These are phyloP conservation scores for Trichoderma lentiforme DNA, from an alignment of 2,329 filamentous ascomycete genomes.

Conservation along the genomic window DNA sequence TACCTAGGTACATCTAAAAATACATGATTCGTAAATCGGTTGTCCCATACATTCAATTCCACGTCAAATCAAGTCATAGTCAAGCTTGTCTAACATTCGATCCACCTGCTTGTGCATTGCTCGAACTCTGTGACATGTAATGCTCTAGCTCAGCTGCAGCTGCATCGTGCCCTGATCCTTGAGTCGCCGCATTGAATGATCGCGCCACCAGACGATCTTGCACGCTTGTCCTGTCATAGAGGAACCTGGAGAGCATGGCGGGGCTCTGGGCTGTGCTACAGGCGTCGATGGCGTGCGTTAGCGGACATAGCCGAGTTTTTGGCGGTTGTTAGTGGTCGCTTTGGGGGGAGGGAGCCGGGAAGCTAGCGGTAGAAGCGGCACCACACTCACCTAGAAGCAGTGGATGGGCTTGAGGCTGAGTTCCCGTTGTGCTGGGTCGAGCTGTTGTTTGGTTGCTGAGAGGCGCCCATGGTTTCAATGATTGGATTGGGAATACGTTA, in stretches of 20 bases:
- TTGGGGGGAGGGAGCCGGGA: not conserved
- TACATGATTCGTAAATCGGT: not conserved
- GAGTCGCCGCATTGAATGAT: not conserved
- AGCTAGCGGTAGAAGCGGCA: not conserved
- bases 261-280: slow-evolving; percentile 8
- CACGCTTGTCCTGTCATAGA: slow-evolving; percentile 10
- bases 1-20: not conserved
- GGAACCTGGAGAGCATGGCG: slow-evolving; percentile 5
- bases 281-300: not conserved
- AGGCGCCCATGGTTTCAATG: not conserved
- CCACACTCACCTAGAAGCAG: not conserved
- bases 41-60: not conserved
- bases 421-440: not conserved
- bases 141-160: not conserved
- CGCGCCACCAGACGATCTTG: slow-evolving; percentile 17
- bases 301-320: slow-evolving; percentile 9
- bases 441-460: not conserved
- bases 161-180: not conserved
- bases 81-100: not conserved
- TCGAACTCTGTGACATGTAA: not conserved
- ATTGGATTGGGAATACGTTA: too few relatives aligned
- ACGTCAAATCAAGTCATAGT: not conserved
- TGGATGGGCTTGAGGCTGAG: slow-evolving; percentile 3
- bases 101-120: not conserved
- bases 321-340: not conserved